Conservation (phyloP, 139 green algal species). For the Closterium sp. region DNA sequence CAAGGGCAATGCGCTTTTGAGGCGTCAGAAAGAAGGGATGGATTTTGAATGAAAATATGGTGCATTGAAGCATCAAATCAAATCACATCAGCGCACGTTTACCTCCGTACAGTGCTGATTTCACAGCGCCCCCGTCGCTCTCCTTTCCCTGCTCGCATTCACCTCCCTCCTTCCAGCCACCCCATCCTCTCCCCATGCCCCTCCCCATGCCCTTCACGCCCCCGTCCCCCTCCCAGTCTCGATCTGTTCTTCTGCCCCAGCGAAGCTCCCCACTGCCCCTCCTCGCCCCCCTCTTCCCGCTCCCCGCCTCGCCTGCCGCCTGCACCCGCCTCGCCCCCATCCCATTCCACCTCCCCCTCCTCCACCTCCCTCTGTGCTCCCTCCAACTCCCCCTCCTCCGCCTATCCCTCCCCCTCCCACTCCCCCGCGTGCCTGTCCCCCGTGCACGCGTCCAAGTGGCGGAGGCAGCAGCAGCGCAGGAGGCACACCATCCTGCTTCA, state of each 20-base stretch:
- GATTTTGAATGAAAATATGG: too few species aligned
- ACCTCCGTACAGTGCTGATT: too few species aligned
- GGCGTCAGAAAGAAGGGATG: too few species aligned
- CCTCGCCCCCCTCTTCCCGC: neutral
- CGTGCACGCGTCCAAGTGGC: neutral
- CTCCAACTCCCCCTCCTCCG: too few species aligned
- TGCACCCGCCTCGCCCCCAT: neutral
- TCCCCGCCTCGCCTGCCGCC: neutral
- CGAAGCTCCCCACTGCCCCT: neutral
- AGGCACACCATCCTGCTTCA: neutral
- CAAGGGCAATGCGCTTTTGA: too few species aligned
- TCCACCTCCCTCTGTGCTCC: neutral
- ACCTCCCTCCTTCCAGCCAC: neutral
- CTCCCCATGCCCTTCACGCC: neutral
- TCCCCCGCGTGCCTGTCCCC: neutral
- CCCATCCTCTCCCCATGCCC: neutral
- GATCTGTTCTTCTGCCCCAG: neutral
- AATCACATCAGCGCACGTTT: too few species aligned
- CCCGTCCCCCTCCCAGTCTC: neutral
- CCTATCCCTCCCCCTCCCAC: neutral
- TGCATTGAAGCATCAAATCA: too few species aligned
- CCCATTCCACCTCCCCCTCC: neutral
- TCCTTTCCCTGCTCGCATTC: neutral
- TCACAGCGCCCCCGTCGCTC: too few species aligned
- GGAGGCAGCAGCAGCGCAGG: neutral